These are phyloP conservation scores for Claviceps pazoutovae DNA, from an alignment of 2,329 filamentous ascomycete genomes.

Conservation along the genomic window DNA sequence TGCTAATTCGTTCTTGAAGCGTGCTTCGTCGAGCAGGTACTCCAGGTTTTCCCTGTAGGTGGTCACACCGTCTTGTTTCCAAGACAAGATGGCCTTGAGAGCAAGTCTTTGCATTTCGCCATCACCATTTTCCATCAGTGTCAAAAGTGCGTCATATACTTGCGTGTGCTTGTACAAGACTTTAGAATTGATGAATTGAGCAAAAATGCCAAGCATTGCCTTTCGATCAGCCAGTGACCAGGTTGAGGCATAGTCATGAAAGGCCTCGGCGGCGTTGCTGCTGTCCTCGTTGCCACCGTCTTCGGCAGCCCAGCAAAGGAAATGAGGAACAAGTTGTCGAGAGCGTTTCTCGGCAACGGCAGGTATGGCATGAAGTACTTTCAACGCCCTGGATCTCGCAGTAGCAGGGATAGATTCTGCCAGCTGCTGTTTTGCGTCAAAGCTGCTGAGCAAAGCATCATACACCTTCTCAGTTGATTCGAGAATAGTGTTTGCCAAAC, in stretches of 20 bases:
- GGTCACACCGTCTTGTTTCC: slow-evolving; percentile 67
- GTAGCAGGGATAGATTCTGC: slow-evolving; percentile 36
- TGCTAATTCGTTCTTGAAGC: slow-evolving; percentile 88
- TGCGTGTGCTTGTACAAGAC: slow-evolving; percentile 66
- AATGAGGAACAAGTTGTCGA: slow-evolving; percentile 68
- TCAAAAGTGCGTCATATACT: slow-evolving; percentile 62
- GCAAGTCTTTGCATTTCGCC: slow-evolving; percentile 75
- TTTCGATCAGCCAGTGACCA: slow-evolving; percentile 77
- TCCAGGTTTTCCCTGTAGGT: slow-evolving; percentile 76
- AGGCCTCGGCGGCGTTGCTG: slow-evolving; percentile 22
- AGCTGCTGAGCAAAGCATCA: slow-evolving; percentile 46
- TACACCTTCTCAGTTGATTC: slow-evolving; percentile 37
- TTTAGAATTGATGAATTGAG: slow-evolving; percentile 73
- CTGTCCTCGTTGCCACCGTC: slow-evolving; percentile 27
- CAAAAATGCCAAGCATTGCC: slow-evolving; percentile 65
- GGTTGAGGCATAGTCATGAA: slow-evolving; percentile 23
- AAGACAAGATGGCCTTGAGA: slow-evolving; percentile 72
- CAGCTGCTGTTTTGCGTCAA: slow-evolving; percentile 48
- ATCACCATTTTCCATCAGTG: slow-evolving; percentile 75
- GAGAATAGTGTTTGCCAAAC: slow-evolving; percentile 36
- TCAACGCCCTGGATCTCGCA: slow-evolving; percentile 64
- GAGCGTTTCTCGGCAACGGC: slow-evolving; percentile 74
- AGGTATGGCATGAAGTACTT: slow-evolving; percentile 60
- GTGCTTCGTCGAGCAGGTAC: slow-evolving; percentile 76
- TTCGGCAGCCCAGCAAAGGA: slow-evolving; percentile 64